Evolutionary conservation across 2,329 filamentous ascomycete species (phyloP).

Genomic region (Penicillium nordicum): DNA sequence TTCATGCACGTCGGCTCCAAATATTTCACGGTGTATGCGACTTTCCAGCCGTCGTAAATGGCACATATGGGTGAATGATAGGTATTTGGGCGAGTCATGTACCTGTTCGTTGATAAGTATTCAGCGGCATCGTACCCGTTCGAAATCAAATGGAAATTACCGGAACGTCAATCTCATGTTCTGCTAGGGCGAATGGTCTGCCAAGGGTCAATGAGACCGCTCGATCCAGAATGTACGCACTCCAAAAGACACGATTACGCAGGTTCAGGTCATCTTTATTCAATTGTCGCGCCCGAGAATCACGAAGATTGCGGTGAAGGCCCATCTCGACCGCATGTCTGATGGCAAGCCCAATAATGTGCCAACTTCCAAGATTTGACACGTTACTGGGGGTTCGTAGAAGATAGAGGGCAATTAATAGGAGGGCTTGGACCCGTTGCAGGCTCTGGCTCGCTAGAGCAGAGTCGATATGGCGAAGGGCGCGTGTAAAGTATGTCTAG

Average conservation of each 20-base stretch:
- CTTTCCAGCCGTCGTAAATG: background rate
- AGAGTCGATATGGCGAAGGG: background rate
- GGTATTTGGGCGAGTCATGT: background rate
- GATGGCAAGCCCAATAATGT: background rate
- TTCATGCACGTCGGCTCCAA: background rate
- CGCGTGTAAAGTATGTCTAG: background rate
- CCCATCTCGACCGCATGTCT: background rate
- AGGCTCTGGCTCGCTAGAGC: background rate
- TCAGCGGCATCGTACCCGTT: background rate
- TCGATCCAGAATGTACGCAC: background rate
- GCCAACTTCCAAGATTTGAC: background rate
- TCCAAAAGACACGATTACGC: background rate
- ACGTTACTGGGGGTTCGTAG: background rate
- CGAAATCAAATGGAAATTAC: background rate
- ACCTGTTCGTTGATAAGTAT: background rate
- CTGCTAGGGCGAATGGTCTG: background rate
- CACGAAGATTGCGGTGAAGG: background rate
- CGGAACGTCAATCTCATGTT: background rate
- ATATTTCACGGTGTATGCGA: background rate
- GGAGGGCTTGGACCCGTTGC: background rate
- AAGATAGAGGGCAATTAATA: background rate
- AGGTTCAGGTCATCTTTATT: background rate
- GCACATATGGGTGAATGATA: background rate
- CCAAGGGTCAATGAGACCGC: background rate
- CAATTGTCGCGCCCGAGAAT: background rate